Evolutionary conservation across 768 basidiomycete genomes (phyloP).

Genomic region (Phlebiopsis flavidoalba): DNA sequence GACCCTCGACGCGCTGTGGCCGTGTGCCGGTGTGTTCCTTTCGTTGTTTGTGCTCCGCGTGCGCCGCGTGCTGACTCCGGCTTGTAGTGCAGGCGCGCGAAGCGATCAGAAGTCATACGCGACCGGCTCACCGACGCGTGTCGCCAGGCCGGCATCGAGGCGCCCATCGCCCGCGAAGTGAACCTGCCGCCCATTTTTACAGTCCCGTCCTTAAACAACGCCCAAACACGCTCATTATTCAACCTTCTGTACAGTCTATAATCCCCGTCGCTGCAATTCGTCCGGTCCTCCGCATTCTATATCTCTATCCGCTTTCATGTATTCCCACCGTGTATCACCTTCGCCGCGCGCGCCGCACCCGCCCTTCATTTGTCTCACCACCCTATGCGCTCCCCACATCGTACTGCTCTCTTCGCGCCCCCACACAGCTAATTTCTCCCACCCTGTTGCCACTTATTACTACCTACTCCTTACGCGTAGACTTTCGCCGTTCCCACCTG

Average conservation of each 20-base stretch:
- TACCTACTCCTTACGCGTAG: not conserved
- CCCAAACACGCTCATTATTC: not conserved
- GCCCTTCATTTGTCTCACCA: not conserved
- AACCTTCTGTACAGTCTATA: not conserved
- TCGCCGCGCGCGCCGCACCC: not conserved
- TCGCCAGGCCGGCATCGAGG: not conserved
- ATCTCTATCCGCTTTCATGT: not conserved
- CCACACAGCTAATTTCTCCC: not conserved
- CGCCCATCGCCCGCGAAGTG: not conserved
- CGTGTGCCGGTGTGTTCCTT: slow-evolving; percentile 38
- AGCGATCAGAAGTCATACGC: not conserved
- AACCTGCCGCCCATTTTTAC: slow-evolving; percentile 1
- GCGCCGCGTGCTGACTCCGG: not conserved
- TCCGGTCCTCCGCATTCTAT: not conserved
- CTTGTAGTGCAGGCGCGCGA: not conserved
- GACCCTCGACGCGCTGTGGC: slow-evolving; percentile 67
- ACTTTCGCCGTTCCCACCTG: not conserved
- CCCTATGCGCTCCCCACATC: not conserved
- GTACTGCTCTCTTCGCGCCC: too few species aligned
- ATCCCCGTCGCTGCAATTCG: not conserved
- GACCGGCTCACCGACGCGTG: slow-evolving; percentile 1
- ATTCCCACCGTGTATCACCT: not conserved
- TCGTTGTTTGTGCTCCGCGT: not conserved
- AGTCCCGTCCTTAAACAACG: not conserved
- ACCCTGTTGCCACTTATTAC: not conserved